Percentiles rank a stretch among this genome's conserved stretches.
phyloP scores from a whole-genome alignment of 192 early-diverging fungal genomes.

The Coemansia sp. region DNA sequence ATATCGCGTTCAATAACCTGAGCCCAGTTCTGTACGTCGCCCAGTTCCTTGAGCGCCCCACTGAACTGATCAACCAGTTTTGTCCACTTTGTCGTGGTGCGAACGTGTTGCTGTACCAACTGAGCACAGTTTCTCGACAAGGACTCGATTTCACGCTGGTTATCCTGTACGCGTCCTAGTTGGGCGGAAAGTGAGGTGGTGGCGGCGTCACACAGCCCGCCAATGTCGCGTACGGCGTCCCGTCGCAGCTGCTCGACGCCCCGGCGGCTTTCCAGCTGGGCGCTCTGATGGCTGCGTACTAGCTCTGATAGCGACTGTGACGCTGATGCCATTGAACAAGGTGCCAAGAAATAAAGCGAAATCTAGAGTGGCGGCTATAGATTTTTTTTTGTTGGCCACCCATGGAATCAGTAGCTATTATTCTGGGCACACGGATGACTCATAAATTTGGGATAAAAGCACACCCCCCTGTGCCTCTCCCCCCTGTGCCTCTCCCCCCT shows the following conservation, averaged over 20 bases:
- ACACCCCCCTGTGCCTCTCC: too few species aligned
- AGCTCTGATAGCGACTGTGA: constrained; percentile 17
- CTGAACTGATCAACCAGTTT: constrained; percentile 69
- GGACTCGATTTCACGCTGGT: constrained; percentile 41
- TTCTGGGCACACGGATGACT: too few species aligned
- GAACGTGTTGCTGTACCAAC: constrained; percentile 30
- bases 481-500: too few species aligned
- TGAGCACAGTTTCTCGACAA: constrained; percentile 35
- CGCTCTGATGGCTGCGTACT: constrained; percentile 36
- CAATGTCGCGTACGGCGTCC: constrained; percentile 29
- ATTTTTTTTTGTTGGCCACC: too few species aligned
- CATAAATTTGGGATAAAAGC: too few species aligned
- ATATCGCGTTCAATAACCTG: constrained; percentile 78
- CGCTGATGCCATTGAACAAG: background rate
- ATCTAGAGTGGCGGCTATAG: too few species aligned
- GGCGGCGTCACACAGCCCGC: constrained; percentile 37
- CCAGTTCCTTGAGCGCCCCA: constrained; percentile 77
- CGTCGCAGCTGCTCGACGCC: constrained; percentile 32
- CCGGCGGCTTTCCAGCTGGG: constrained; percentile 23
- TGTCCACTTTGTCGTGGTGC: constrained; percentile 69
- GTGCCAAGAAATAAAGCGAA: too few species aligned
- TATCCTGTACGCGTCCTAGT: constrained; percentile 19
- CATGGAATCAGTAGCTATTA: too few species aligned
- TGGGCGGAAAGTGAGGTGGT: constrained; percentile 26
- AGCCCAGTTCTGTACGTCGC: constrained; percentile 84